Evolutionary conservation across 352 stramenopile species (phyloP).

Genomic region (Pythium graminicola): DNA sequence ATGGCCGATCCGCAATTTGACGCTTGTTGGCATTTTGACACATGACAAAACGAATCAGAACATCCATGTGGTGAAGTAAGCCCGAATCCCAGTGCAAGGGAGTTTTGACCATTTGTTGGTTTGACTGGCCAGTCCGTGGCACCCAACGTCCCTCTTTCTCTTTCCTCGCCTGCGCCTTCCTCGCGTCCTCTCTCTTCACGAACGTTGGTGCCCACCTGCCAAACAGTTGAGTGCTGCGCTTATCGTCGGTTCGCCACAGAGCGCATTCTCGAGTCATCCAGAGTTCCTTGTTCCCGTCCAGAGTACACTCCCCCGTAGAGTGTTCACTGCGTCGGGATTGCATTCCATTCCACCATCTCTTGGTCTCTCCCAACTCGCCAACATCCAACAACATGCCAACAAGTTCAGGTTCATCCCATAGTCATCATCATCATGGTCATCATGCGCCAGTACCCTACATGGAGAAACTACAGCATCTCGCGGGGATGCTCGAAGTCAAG

Average conservation of each 20-base stretch:
- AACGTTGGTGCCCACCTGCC: slow-evolving; percentile 5
- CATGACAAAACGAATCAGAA: not conserved
- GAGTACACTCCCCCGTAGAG: too few species aligned
- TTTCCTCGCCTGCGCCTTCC: not conserved
- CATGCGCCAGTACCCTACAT: not conserved
- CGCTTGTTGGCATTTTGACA: not conserved
- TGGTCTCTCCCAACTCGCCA: not conserved
- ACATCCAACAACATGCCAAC: too few species aligned
- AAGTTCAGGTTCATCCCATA: not conserved
- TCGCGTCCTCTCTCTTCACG: slow-evolving; percentile 8
- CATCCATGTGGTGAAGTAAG: too few species aligned
- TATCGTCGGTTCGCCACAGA: not conserved
- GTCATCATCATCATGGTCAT: not conserved
- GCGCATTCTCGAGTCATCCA: slow-evolving; percentile 6
- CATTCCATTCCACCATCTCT: not conserved
- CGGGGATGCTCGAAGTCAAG: slow-evolving; percentile 56
- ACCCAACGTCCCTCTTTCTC: not conserved
- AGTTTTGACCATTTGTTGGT: not conserved
- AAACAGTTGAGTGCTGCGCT: not conserved
- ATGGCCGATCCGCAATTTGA: slow-evolving; percentile 1
- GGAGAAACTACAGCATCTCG: slow-evolving; percentile 41
- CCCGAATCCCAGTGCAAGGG: too few species aligned
- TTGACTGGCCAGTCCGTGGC: not conserved
- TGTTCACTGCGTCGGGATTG: too few species aligned
- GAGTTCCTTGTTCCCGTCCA: too few species aligned